Evolutionary conservation across 305 asterid genomes (phyloP).

Genomic region (Fraxinus angustifolia): DNA sequence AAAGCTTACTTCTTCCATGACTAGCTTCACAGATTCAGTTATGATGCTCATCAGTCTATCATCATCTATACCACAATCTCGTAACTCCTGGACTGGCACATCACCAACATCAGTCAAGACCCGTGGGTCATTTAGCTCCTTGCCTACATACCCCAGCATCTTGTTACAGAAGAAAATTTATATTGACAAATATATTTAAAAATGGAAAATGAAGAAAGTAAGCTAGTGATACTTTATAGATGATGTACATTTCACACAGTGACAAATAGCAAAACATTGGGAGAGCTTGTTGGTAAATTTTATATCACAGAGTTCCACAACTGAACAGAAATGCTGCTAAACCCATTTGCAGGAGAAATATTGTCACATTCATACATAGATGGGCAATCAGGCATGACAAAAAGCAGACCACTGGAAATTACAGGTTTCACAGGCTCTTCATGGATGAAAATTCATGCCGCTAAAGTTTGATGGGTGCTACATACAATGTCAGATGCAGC

Average conservation of each 20-base stretch:
- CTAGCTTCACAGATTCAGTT: constrained; percentile 88
- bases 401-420: neutral
- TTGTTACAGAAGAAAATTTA: constrained; percentile 12
- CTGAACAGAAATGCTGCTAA: neutral
- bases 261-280: neutral
- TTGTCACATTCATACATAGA: neutral
- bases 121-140: constrained; percentile 78
- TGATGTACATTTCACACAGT: neutral
- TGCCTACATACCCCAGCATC: constrained; percentile 47
- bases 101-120: constrained; percentile 92
- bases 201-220: neutral
- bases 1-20: constrained; percentile 80
- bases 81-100: constrained; percentile 92
- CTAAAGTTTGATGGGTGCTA: neutral
- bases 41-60: constrained; percentile 78
- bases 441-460: neutral
- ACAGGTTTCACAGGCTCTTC: neutral
- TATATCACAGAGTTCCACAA: neutral
- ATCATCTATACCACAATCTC: constrained; percentile 91
- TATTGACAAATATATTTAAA: neutral
- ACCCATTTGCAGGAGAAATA: neutral
- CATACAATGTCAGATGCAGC: neutral
- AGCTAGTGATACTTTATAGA: neutral
- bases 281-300: neutral
- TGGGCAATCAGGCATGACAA: neutral